Evolutionary conservation across 116 monocot species (phyloP), one percentile per base, ranked within the genome.

Genomic region (Cymodocea nodosa): DNA sequence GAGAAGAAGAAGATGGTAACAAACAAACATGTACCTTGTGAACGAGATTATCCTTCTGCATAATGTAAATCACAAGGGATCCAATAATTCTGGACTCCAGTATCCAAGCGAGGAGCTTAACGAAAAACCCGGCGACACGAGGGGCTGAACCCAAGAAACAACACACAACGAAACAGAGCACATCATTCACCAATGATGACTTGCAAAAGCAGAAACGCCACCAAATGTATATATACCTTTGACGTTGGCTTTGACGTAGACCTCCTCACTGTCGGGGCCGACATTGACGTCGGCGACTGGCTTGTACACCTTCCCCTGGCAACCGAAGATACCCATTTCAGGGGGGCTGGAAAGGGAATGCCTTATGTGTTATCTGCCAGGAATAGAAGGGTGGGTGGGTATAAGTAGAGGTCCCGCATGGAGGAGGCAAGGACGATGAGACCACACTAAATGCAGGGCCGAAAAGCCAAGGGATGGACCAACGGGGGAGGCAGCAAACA

Each of bases 61-160:
- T 59, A 1, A 89, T 62, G 49, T 86, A 74, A 12, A 84, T 6
- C 53, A 72, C 77, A 14, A 86, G 66, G 2, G 80, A 67, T 2
- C 93, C 93, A 17, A 89, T 1, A 30, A 84, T 77, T 75, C 72
- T 62, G 14, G 76, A 73, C 77, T 94, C 94, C 74, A 94, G 62
- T 74, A 94, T 70, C 94, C 94, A 89, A 23, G 73, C 94, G 52
- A 89, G 86, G 15, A 89, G 73, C 78, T 89, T 94, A 14, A 89
- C 82, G 14, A 94, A 71, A 60, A 94, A 34, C 36, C 94, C 94
- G 6, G 89, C 89, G 10, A 86, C 78, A 10, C 94, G 82, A 35
- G 94, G 94, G 66, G 89, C 94, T 94, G 36, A 22, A 64, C 0
- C 37, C 13, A 23, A n/a, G n/a, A 70, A 24, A 24, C 56, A 50